A percentile compares a stretch with the other conserved stretches of the same genome.
Evolutionary conservation across 148 eudicot species (phyloP).

Genomic region (Pharnaceum exiguum): DNA sequence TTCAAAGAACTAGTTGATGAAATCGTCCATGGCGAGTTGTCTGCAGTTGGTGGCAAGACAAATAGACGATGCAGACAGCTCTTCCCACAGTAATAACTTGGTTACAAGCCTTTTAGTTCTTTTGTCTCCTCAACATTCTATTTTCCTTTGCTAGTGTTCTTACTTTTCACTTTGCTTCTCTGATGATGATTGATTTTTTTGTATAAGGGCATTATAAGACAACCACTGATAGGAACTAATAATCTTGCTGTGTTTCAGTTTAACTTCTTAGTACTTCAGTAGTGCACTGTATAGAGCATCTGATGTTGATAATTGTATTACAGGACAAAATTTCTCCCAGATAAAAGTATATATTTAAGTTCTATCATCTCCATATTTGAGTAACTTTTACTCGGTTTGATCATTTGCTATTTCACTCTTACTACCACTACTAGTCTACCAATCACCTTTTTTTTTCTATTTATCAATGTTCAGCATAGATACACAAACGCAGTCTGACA

Average conservation of each 20-base stretch:
- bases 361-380: no score
- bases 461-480: no score
- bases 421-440: no score
- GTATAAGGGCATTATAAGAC: constrained; percentile 20
- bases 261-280: constrained; percentile 9
- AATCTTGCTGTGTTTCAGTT: constrained; percentile 2
- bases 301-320: constrained; percentile 14
- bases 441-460: no score
- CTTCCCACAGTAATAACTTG: constrained; percentile 35
- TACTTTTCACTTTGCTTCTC: not conserved
- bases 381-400: no score
- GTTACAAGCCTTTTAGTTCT: not conserved
- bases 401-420: not conserved
- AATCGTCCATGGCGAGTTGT: constrained; percentile 56
- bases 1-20: constrained; percentile 83
- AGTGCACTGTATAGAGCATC: constrained; percentile 20
- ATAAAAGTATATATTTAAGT: not conserved
- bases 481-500: no score
- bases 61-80: constrained; percentile 57
- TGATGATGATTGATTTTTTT: not conserved
- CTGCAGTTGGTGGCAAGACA: constrained; percentile 27
- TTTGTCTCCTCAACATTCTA: not conserved
- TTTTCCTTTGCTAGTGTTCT: not conserved
- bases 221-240: constrained; percentile 11
- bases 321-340: constrained; percentile 9